phyloP scores from a whole-genome alignment of 345 rosid genomes.

The Aethionema arabicum region DNA sequence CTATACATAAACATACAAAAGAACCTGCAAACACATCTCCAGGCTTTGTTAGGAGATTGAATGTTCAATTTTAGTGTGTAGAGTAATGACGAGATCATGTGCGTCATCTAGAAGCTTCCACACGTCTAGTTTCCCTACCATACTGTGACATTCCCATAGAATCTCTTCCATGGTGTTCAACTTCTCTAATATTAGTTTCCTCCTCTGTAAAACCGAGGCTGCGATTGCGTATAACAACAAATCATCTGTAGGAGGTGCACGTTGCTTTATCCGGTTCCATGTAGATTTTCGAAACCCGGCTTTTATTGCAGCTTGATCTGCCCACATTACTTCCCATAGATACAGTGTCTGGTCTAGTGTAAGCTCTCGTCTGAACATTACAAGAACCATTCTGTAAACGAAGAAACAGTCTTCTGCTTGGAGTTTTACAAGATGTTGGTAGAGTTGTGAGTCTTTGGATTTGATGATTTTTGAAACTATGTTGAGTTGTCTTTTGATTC shows the following conservation, averaged over 20 bases:
- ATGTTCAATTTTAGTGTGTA: slow-evolving; percentile 73
- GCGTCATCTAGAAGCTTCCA: slow-evolving; percentile 98
- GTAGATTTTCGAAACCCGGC: slow-evolving; percentile 83
- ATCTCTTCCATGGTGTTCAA: slow-evolving; percentile 94
- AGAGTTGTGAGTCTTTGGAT: slow-evolving; percentile 82
- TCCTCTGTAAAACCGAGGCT: slow-evolving; percentile 85
- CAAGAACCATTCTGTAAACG: slow-evolving; percentile 97
- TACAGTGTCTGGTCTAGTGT: slow-evolving; percentile 76
- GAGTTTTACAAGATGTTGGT: slow-evolving; percentile 80
- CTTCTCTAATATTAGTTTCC: slow-evolving; percentile 87
- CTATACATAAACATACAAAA: slow-evolving; percentile 9
- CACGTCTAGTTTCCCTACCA: slow-evolving; percentile 92
- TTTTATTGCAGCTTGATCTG: slow-evolving; percentile 92
- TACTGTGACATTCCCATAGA: slow-evolving; percentile 80
- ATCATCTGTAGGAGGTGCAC: slow-evolving; percentile 90
- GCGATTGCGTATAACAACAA: slow-evolving; percentile 80
- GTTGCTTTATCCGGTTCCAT: slow-evolving; percentile 80
- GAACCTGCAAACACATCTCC: no score
- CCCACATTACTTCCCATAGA: slow-evolving; percentile 99
- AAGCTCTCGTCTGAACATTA: slow-evolving; percentile 83
- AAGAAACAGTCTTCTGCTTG: slow-evolving; percentile 97
- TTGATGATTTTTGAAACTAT: slow-evolving; percentile 86
- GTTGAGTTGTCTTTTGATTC: slow-evolving; percentile 81
- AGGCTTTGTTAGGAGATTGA: slow-evolving; percentile 34
- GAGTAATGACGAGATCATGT: slow-evolving; percentile 72